Base-by-base conservation (phyloP, 495 filamentous ascomycete species). In the Aspergillus biplanus region DNA sequence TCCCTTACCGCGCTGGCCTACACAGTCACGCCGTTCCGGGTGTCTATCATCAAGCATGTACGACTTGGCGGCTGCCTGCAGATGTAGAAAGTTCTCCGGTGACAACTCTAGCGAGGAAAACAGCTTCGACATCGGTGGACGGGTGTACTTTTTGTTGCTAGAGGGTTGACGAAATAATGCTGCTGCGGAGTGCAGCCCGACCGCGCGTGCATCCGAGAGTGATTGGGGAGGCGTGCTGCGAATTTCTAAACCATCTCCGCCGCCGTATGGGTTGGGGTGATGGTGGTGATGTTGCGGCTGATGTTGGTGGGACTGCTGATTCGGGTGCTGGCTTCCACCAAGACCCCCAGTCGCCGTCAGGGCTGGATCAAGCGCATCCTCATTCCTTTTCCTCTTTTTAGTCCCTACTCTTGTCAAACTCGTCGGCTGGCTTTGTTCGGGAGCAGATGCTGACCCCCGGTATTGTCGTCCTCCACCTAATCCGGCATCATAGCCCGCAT, bases 381-480 rank as follows among this genome's bases (percentile, higher is more conserved):
- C 78, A 15, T 73, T 74, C 56, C 79, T 66, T 64, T 82, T 82
- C 8, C 79, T 68, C 56, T 82, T 82, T 60, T 79, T 80, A 0
- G 79, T 75, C 11, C 69, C 77, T 3, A 73, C 67, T 31, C 79
- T 65, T 27, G 78, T 73, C 61, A 99, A 79, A 9, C 94, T 94
- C 11, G 87, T 69, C 5, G 92, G 88, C 68, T 96, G 92, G 35
- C 90, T 80, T 71, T 97, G 93, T 63, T 86, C 86, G 72, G 93
- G 74, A 18, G 58, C 58, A 21, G 62, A 62, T 5, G 53, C 46
- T 12, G 73, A 69, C 15, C 67, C 71, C 50, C 75, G 69, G 44
- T 75, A 53, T 12, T 73, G 71, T 61, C 75, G 71, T 12, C 69
- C 73, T 15, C 65, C 65, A 31, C 67, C 58, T 21, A 76, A 65